Base-by-base conservation (phyloP, 78 protist species). In the Blattamonas nauphoetae region DNA sequence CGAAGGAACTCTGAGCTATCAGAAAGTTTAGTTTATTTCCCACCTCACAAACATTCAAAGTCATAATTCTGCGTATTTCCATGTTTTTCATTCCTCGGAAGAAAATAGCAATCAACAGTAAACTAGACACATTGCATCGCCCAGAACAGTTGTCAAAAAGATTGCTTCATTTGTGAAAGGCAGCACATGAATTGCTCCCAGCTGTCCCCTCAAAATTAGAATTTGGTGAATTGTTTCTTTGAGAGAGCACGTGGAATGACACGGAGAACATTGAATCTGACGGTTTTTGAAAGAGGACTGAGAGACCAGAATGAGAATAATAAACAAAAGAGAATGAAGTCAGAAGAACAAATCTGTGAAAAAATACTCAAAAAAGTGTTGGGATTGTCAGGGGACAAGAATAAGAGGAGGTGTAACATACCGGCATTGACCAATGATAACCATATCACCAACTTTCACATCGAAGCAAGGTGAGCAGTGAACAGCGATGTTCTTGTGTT, bases 391-490 rank as follows among this genome's bases (percentile, higher is more conserved):
- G n/a, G n/a, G n/a, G n/a, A n/a, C n/a, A n/a, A n/a, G n/a, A n/a
- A n/a, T n/a, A n/a, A n/a, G 2, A 1, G 2, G 41, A 83, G 5
- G 2, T 44, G 1, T 42, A 2, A 63, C 1, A 34, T 38, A 1
- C 41, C 93, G 90, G 93, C 98, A 95, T 94, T 97, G 96, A 78
- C 99, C 99, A 34, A 95, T 90, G 80, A 91, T 91, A 64, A 95
- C 97, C 32, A 42, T 0, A 64, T 97, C 98, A 78, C 99, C 99
- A 29, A 89, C 96, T 78, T 92, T 87, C 87, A 94, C 84, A 43
- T 86, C 91, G 97, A 97, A 97, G 86, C 93, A 87, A 45, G 99
- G 99, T 5, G 98, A 95, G 88, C 64, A 34, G 95, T 98, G 99
- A 0, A 95, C 99, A 6, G 99, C 45, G 81, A 96, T 85, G 96